Base-by-base conservation (phyloP, 75 land plant genomes). In the Azolla pinnata region DNA sequence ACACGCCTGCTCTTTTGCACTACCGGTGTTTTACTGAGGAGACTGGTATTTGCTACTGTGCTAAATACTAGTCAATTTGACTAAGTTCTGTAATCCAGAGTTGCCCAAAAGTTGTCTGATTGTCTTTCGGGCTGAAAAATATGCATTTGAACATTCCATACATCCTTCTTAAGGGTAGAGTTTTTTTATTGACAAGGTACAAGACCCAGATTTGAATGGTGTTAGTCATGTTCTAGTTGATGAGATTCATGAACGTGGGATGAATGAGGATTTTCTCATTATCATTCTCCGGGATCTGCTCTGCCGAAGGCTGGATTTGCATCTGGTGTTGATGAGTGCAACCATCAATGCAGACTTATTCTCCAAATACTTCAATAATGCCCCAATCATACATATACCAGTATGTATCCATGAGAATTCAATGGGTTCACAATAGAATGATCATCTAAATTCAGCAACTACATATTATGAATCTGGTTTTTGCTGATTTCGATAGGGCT, bases 161-260 rank as follows among this genome's bases (percentile, higher is more conserved):
- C n/a, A n/a, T n/a, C n/a, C n/a, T n/a, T n/a, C n/a, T n/a, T n/a
- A n/a, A n/a, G n/a, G n/a, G n/a, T n/a, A n/a, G n/a, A n/a, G n/a
- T n/a, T n/a, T n/a, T n/a, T n/a, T n/a, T n/a, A n/a, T n/a, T 18
- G 7, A 44, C 46, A 75, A 92, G 97, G 89, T 88, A 46, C 81
- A 83, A 60, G 97, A 92, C 33, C 97, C 96, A 44, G 58, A 75
- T 40, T 54, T 92, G 47, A 65, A 54, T 8, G 84, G 90, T 45
- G 75, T 88, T 4, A 88, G 90, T 58, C 97, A 92, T 81, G 77
- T 92, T 60, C 57, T 92, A 33, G 97, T 92, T 30, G 97, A 92
- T 75, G 97, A 92, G 77, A 92, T 92, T 52, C 97, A 92, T 71
- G 97, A 92, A 64, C 81, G 97, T 60, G 97, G 97, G 46, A 88